These are phyloP conservation scores for Escovopsis weberi DNA, from an alignment of 2,329 filamentous ascomycete species.

Conservation along the genomic window DNA sequence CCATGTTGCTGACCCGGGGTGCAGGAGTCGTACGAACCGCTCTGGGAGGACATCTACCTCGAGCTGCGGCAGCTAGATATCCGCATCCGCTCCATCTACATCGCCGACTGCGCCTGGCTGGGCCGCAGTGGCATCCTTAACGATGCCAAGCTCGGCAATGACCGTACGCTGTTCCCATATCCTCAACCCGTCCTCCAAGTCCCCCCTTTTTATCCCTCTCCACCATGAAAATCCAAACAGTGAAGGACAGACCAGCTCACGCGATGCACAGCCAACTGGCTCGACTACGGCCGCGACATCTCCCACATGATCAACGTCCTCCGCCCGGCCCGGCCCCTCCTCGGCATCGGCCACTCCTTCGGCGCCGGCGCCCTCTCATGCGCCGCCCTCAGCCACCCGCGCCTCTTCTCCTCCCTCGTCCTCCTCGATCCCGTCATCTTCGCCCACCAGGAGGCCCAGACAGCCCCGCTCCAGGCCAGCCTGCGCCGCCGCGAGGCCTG, in stretches of 20 bases:
- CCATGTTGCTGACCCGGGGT: too few species aligned
- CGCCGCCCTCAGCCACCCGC: conserved; percentile 62
- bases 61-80: conserved; percentile 44
- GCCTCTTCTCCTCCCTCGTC: conserved; percentile 60
- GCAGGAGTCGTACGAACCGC: conserved; percentile 79
- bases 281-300: conserved; percentile 73
- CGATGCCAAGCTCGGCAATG: conserved; percentile 61
- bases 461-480: conserved; percentile 43
- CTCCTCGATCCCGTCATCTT: conserved; percentile 77
- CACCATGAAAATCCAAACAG: not conserved
- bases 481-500: conserved; percentile 64
- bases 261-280: conserved; percentile 53
- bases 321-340: conserved; percentile 61
- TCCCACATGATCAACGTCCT: conserved; percentile 76
- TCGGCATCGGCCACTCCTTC: conserved; percentile 84
- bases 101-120: conserved; percentile 78
- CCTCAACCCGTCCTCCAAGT: too few species aligned
- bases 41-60: conserved; percentile 70
- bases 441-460: conserved; percentile 21
- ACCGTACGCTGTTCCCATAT: conserved; percentile 37
- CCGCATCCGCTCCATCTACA: conserved; percentile 71
- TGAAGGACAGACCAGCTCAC: not conserved
- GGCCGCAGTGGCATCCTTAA: conserved; percentile 69
- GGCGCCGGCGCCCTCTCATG: conserved; percentile 62
- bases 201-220: not conserved